Percentiles rank a stretch among this genome's conserved stretches.
phyloP scores from a whole-genome alignment of 2,329 filamentous ascomycete genomes.

The Neopestalotiopsis clavispora region DNA sequence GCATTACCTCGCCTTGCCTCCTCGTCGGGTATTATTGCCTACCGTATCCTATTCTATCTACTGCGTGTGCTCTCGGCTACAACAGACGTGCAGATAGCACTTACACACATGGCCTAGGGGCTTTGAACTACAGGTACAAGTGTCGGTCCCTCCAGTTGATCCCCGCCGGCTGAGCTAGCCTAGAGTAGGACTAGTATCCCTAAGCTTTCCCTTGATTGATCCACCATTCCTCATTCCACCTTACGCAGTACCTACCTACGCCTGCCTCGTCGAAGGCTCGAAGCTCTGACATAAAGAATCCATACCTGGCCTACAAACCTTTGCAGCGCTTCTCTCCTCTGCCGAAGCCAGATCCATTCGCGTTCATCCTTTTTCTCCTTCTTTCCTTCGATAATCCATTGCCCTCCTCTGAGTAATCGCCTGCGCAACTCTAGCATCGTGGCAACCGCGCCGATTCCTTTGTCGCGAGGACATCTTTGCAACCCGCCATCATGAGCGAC shows the following conservation, averaged over 20 bases:
- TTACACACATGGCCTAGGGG: too few species aligned
- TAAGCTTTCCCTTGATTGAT: not conserved
- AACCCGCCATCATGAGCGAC: slow-evolving; percentile 48
- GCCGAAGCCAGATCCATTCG: not conserved
- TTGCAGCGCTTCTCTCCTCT: not conserved
- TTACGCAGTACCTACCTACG: not conserved
- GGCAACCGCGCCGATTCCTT: not conserved
- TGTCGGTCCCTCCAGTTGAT: slow-evolving; percentile 13
- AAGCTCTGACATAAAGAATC: slow-evolving; percentile 7
- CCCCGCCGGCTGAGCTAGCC: not conserved
- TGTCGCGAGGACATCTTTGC: not conserved
- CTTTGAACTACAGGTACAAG: not conserved
- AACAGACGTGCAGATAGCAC: too few species aligned
- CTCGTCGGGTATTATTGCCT: too few species aligned
- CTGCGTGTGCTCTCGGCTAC: too few species aligned
- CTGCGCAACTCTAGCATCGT: too few species aligned
- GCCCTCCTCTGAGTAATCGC: not conserved
- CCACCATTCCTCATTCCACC: slow-evolving; percentile 15
- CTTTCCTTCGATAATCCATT: not conserved
- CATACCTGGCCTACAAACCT: not conserved
- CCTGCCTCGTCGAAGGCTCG: slow-evolving; percentile 11
- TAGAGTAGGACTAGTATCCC: not conserved
- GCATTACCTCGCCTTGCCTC: too few species aligned
- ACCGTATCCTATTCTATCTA: too few species aligned
- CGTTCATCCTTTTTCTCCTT: too few species aligned